phyloP scores from a whole-genome alignment of 2,329 filamentous ascomycete genomes.

The Botrytis medusae region DNA sequence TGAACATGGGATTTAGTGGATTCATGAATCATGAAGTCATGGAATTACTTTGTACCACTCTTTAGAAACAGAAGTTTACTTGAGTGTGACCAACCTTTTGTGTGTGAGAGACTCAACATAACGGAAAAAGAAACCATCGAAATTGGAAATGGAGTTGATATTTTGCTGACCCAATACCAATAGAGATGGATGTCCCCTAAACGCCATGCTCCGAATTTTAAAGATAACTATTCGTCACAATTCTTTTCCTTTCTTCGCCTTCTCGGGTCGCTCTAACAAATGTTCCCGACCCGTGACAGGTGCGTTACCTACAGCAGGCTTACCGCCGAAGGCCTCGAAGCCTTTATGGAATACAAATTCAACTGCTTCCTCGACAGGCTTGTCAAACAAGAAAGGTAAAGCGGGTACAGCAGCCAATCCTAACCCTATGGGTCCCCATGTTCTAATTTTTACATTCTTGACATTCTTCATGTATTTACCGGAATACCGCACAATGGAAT shows the following conservation, averaged over 20 bases:
- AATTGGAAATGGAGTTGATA: constrained; percentile 8
- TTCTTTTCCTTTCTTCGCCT: constrained; percentile 30
- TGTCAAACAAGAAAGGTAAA: constrained; percentile 80
- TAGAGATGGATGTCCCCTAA: constrained; percentile 20
- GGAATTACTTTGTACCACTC: not conserved
- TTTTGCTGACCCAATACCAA: constrained; percentile 1
- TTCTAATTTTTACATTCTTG: constrained; percentile 74
- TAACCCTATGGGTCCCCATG: constrained; percentile 88
- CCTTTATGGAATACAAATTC: constrained; percentile 87
- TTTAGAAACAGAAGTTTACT: constrained; percentile 6
- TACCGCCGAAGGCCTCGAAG: constrained; percentile 71
- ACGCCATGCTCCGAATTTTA: constrained; percentile 20
- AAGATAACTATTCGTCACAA: constrained; percentile 23
- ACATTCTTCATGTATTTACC: constrained; percentile 79
- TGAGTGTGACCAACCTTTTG: constrained; percentile 6
- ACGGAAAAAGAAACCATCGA: not conserved
- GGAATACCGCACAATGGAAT: constrained; percentile 82
- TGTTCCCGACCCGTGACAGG: constrained; percentile 55
- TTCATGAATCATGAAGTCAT: not conserved
- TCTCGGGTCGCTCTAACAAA: constrained; percentile 39
- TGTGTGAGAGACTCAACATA: not conserved
- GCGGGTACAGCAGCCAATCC: constrained; percentile 77
- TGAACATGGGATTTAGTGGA: not conserved
- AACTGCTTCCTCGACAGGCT: constrained; percentile 88
- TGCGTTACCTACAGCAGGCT: constrained; percentile 54